Conservation (phyloP, 1,284 basidiomycete species). For the Schizopora paradoxa region DNA sequence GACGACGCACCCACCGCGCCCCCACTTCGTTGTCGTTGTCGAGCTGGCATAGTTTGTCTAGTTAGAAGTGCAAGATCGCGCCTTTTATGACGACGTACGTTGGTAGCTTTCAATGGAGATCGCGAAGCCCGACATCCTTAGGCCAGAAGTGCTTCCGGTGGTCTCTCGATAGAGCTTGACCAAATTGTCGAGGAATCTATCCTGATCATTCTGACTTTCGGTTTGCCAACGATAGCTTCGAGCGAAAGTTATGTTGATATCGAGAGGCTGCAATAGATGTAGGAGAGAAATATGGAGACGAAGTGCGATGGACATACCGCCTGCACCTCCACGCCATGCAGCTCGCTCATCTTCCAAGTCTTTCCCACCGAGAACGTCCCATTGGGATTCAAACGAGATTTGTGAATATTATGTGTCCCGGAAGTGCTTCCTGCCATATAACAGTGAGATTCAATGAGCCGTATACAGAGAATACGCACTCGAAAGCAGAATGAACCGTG, state of each 20-base stretch:
- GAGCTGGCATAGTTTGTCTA: no score
- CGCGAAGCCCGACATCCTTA: constrained; percentile 11
- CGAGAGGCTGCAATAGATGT: constrained; percentile 4
- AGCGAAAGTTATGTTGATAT: constrained; percentile 16
- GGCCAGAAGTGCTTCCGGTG: constrained; percentile 1
- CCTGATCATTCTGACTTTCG: constrained; percentile 12
- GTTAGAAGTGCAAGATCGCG: no score
- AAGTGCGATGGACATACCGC: constrained; percentile 52
- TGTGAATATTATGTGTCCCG: constrained; percentile 79
- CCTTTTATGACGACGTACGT: no score
- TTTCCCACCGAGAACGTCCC: constrained; percentile 96
- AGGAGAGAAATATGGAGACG: background rate
- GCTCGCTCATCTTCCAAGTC: constrained; percentile 86
- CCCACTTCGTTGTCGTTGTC: no score
- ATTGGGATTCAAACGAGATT: constrained; percentile 94
- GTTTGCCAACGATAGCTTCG: constrained; percentile 16
- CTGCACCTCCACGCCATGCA: constrained; percentile 73
- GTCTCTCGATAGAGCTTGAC: constrained; percentile 8
- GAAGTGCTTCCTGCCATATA: constrained; percentile 50
- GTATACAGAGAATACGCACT: constrained; percentile 50
- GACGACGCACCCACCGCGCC: no score
- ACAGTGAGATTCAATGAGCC: constrained; percentile 13
- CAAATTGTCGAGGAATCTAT: constrained; percentile 9
- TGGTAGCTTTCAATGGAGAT: background rate
- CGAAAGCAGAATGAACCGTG: constrained; percentile 82